These are phyloP conservation scores for Suillus discolor DNA, from an alignment of 768 basidiomycete genomes.

Conservation along the genomic window DNA sequence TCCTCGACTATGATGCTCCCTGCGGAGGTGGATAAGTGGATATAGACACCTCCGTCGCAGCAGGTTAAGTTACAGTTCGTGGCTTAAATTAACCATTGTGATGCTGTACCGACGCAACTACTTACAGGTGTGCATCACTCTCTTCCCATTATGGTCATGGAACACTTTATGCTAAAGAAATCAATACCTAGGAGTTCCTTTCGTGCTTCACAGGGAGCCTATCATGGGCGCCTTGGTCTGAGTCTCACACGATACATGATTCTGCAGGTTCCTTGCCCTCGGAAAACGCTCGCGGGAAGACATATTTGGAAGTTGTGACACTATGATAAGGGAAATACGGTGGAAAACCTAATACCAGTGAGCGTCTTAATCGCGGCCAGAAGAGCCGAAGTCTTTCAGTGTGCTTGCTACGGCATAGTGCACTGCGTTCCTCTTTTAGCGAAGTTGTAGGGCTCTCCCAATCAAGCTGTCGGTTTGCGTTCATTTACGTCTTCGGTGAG, in stretches of 20 bases:
- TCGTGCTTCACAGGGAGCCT: background rate
- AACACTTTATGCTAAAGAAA: background rate
- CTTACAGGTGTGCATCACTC: background rate
- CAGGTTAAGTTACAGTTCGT: background rate
- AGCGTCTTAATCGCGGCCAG: conserved; percentile 2
- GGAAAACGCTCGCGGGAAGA: conserved; percentile 4
- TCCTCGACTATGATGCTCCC: background rate
- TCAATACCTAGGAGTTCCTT: background rate
- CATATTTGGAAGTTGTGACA: conserved; percentile 1
- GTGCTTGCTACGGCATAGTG: background rate
- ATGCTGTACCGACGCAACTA: background rate
- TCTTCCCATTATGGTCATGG: background rate
- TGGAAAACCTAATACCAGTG: background rate
- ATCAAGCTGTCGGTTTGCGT: conserved; percentile 3
- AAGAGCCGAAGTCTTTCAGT: background rate
- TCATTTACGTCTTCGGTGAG: conserved; percentile 10
- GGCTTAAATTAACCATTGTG: background rate
- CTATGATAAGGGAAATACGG: conserved; percentile 3
- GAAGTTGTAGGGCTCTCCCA: background rate
- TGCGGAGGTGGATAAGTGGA: conserved; percentile 1
- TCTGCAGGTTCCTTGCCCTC: background rate
- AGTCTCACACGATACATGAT: background rate
- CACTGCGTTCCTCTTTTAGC: background rate
- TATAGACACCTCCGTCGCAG: conserved; percentile 3
- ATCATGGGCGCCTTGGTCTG: background rate